Evolutionary conservation across 73 alveolate genomes (phyloP), one percentile per base, ranked within the genome.

Genomic region (Diophrys sp.): DNA sequence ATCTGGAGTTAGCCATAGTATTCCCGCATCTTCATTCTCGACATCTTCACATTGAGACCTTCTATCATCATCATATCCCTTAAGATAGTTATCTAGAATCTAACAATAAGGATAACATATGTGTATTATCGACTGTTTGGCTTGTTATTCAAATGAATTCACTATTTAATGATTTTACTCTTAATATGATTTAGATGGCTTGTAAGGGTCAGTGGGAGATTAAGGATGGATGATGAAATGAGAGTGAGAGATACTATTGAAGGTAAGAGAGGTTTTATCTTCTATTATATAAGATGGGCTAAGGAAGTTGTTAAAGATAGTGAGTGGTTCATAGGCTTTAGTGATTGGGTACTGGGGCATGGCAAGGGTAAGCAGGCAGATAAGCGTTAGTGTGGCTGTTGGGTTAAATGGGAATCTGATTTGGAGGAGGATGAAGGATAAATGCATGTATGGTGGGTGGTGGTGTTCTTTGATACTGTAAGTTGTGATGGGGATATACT

Each of bases 91-190:
- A 23, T 77, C 77, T 33, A 82, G 70, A 1, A 75, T 0, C 44
- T 78, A 75, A 78, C 91, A 90, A 11, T 79, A 70, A 26, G 30
- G 34, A 66, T 86, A 90, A 73, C 96, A 90, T 0, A 94, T 81
- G 53, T 90, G 96, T 0, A 85, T 84, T 44, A 81, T 74, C 89
- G 94, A 86, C 67, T 28, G 26, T 31, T 94, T 68, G 23, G 74
- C 78, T 2, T 83, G 89, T 25, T 86, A 87, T 31, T 75, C n/a
- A n/a, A n/a, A n/a, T n/a, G n/a, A n/a, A n/a, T n/a, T n/a, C n/a
- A n/a, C n/a, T n/a, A n/a, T n/a, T n/a, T n/a, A n/a, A n/a, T n/a
- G n/a, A n/a, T n/a, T n/a, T n/a, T n/a, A n/a, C n/a, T n/a, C n/a
- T n/a, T n/a, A n/a, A n/a, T n/a, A n/a, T n/a, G n/a, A n/a, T n/a